Conservation (phyloP, 768 basidiomycete genomes). For the Lactarius akahatsu region DNA sequence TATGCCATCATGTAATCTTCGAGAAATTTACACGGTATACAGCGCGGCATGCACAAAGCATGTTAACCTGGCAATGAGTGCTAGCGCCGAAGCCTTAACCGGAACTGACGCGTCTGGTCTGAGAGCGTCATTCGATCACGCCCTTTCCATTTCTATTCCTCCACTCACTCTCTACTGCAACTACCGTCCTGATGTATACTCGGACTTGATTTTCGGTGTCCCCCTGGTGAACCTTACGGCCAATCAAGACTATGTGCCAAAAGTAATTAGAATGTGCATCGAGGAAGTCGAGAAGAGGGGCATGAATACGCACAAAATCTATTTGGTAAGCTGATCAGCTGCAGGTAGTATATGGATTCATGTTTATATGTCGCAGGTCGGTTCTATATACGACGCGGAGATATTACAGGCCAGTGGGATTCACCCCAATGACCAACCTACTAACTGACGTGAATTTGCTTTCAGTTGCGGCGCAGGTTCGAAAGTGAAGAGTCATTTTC, state of each 20-base stretch:
- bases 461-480: neutral
- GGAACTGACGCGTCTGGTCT: neutral
- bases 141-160: neutral
- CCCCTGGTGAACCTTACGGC: neutral
- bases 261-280: neutral
- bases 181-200: neutral
- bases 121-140: neutral
- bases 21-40: neutral
- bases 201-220: neutral
- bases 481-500: neutral
- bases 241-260: neutral
- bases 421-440: neutral
- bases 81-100: neutral
- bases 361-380: neutral
- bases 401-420: neutral
- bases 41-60: neutral
- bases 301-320: neutral
- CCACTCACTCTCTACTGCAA: conserved; percentile 1
- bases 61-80: neutral
- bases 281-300: neutral
- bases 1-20: neutral
- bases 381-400: neutral
- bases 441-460: neutral
- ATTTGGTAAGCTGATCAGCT: neutral
- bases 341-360: neutral